Conservation (phyloP, 2,329 filamentous ascomycete genomes). For the Cryphonectria nitschkei region DNA sequence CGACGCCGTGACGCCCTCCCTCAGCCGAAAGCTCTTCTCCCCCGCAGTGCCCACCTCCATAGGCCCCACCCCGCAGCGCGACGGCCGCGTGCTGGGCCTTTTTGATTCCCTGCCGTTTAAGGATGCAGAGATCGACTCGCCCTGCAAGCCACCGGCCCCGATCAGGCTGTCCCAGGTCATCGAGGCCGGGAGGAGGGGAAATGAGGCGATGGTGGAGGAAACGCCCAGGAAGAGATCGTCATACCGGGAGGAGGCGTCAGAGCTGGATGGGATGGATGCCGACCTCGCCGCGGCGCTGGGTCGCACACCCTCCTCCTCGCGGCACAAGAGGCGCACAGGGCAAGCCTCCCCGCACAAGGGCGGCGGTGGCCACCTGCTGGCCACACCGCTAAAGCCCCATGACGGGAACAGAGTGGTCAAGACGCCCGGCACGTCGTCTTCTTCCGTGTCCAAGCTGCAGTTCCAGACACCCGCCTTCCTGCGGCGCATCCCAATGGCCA, state of each 20-base stretch:
- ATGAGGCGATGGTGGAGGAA: slow-evolving; percentile 41
- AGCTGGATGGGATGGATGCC: slow-evolving; percentile 32
- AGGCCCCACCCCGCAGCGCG: slow-evolving; percentile 79
- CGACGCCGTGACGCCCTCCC: slow-evolving; percentile 55
- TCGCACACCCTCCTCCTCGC: slow-evolving; percentile 57
- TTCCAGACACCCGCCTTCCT: slow-evolving; percentile 76
- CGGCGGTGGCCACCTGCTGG: background rate
- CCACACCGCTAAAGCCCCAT: slow-evolving; percentile 62
- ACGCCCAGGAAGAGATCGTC: slow-evolving; percentile 50
- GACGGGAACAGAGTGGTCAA: slow-evolving; percentile 43
- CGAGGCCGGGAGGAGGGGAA: slow-evolving; percentile 24
- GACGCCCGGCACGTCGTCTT: slow-evolving; percentile 47
- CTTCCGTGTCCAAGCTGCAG: slow-evolving; percentile 55
- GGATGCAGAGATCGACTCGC: slow-evolving; percentile 47
- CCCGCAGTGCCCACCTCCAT: slow-evolving; percentile 63
- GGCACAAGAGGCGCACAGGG: slow-evolving; percentile 58
- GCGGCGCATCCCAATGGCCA: slow-evolving; percentile 53
- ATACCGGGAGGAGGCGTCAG: background rate
- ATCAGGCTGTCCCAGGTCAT: slow-evolving; percentile 38
- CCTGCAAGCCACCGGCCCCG: slow-evolving; percentile 47
- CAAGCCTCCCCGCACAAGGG: slow-evolving; percentile 24
- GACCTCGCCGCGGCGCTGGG: slow-evolving; percentile 41
- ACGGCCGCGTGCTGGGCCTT: slow-evolving; percentile 75
- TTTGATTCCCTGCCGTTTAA: slow-evolving; percentile 70
- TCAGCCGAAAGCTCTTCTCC: slow-evolving; percentile 62